Evolutionary conservation across 2,329 filamentous ascomycete species (phyloP), one percentile per base, ranked within the genome.

Genomic region (Endoconidiophora polonica): DNA sequence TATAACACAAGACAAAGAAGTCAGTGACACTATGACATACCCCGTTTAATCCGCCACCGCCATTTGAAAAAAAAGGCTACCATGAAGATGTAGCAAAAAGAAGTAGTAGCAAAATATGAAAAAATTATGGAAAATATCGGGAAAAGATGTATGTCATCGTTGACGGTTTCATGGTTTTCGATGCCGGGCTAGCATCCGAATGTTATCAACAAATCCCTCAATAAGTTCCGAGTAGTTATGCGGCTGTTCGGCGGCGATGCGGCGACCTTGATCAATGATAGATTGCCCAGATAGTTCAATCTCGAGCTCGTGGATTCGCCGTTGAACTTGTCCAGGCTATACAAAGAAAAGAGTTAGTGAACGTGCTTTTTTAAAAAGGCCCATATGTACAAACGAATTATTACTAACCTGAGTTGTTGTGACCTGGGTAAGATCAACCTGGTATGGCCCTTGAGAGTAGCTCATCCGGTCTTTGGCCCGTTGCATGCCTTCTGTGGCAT

Each of bases 401-500:
- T 6, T 40, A 62, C 67, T 54, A 62, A 70, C 68, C 26, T 58
- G 56, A 4, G 60, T 59, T 46, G 71, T 72, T 9, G 79, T 83
- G 40, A 98, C 91, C 62, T 95, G 88, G 0, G 91, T 98, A 46
- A 98, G 69, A 64, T 98, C 91, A 57, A 98, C 75, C 61, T 91
- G 85, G 61, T 93, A 95, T 49, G 77, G 79, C 39, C 87, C 74
- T 62, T 96, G 93, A 7, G 74, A 80, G 65, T 98, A 98, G 60
- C 85, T 93, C 61, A 98, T 70, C 16, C 91, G 77, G 63, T 98
- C 88, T 64, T 98, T 98, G 57, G 77, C 79, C 5, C 88, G 78
- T 56, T 64, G 62, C 40, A 49, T 50, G 9, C 46, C 39, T 14
- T 44, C 44, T 24, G 59, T 68, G 40, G 58, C 63, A 10, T 48